Evolutionary conservation across 108 stramenopile species (phyloP).

Genomic region (Skeletonema tropicum): DNA sequence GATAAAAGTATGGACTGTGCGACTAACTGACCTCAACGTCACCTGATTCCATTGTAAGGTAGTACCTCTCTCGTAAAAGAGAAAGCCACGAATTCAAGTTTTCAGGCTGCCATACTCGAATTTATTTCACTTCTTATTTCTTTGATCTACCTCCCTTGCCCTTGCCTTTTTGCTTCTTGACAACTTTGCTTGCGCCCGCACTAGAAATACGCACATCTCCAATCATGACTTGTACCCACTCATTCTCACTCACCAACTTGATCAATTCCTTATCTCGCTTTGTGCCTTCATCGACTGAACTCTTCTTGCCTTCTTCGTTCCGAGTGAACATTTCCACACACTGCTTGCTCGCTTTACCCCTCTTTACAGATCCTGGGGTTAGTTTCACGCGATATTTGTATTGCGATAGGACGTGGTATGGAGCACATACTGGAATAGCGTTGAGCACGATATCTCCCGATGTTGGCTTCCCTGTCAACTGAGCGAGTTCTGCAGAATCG

Average conservation of each 20-base stretch:
- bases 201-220: slow-evolving; percentile 85
- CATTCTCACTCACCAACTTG: slow-evolving; percentile 82
- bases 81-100: neutral
- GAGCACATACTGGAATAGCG: slow-evolving; percentile 94
- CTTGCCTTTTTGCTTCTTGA: slow-evolving; percentile 60
- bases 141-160: slow-evolving; percentile 46
- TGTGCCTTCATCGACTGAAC: slow-evolving; percentile 28
- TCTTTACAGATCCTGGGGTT: slow-evolving; percentile 84
- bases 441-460: slow-evolving; percentile 83
- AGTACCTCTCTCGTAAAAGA: neutral
- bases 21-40: no score
- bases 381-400: slow-evolving; percentile 90
- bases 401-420: slow-evolving; percentile 85
- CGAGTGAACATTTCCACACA: slow-evolving; percentile 80
- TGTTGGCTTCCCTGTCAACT: slow-evolving; percentile 85
- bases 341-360: slow-evolving; percentile 88
- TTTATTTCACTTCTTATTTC: slow-evolving; percentile 24
- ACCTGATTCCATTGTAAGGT: neutral
- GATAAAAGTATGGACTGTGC: no score
- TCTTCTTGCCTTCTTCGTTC: slow-evolving; percentile 36
- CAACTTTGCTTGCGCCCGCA: slow-evolving; percentile 79
- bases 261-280: slow-evolving; percentile 72
- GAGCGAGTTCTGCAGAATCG: slow-evolving; percentile 75
- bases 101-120: neutral
- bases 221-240: slow-evolving; percentile 80